A percentile compares a stretch with the other conserved stretches of the same genome.
These are phyloP conservation scores for Liriodendron chinense DNA, from an alignment of 164 flowering plant species.

Conservation along the genomic window DNA sequence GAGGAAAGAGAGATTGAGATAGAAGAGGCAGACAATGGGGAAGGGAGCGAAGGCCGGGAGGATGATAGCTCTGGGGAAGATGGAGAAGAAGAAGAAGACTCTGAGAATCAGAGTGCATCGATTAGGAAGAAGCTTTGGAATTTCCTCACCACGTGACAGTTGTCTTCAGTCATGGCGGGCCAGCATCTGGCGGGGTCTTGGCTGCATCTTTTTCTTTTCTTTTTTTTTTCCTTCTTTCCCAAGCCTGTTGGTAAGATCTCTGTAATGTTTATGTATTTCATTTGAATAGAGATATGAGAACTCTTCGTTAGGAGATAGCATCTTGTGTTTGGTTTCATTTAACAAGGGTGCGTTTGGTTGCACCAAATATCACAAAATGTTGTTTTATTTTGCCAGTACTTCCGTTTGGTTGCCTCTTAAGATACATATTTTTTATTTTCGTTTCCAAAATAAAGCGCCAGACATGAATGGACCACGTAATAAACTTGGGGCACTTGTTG, in stretches of 20 bases:
- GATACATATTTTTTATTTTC: too few relatives aligned
- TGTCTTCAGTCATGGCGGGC: not conserved
- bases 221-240: too few relatives aligned
- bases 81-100: slow-evolving; percentile 29
- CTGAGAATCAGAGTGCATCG: slow-evolving; percentile 51
- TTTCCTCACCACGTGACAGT: slow-evolving; percentile 67
- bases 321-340: too few relatives aligned
- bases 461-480: too few relatives aligned
- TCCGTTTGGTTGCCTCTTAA: too few relatives aligned
- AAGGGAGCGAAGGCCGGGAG: slow-evolving; percentile 37
- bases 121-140: slow-evolving; percentile 74
- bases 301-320: not conserved
- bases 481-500: too few relatives aligned
- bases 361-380: too few relatives aligned
- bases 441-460: too few relatives aligned
- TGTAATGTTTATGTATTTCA: not conserved
- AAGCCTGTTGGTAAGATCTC: not conserved
- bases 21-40: slow-evolving; percentile 32
- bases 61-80: slow-evolving; percentile 27
- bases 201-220: not conserved
- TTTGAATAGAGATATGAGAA: not conserved
- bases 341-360: too few relatives aligned
- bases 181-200: slow-evolving; percentile 37
- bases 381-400: too few relatives aligned
- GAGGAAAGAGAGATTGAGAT: slow-evolving; percentile 23